A percentile compares a stretch with the other conserved stretches of the same genome.
Conservation (phyloP, 306 rosid genomes). For the Adenanthera pavonina region DNA sequence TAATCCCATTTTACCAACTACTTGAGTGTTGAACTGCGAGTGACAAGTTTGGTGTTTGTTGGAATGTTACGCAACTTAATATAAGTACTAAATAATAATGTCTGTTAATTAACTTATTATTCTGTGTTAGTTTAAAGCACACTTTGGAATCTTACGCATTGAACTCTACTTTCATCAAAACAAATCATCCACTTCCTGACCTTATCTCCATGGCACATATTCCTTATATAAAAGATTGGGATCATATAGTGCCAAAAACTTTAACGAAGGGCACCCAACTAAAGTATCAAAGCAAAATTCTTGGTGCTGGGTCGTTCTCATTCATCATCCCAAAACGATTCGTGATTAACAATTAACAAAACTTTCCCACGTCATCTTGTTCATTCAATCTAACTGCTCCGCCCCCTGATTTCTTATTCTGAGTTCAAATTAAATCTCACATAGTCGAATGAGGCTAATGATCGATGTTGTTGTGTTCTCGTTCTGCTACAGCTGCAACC, state of each 20-base stretch:
- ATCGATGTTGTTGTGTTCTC: background rate
- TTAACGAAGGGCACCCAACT: background rate
- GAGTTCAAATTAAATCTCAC: background rate
- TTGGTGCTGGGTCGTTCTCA: slow-evolving; percentile 13
- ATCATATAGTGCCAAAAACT: background rate
- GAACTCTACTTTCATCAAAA: slow-evolving; percentile 1
- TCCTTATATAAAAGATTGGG: background rate
- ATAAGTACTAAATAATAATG: background rate
- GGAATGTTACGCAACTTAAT: background rate
- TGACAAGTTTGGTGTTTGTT: background rate
- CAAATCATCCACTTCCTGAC: slow-evolving; percentile 32
- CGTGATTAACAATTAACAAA: background rate
- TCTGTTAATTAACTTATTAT: background rate
- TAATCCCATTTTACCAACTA: background rate
- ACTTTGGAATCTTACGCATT: slow-evolving; percentile 39
- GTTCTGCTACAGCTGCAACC: slow-evolving; percentile 63
- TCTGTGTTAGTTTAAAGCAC: background rate
- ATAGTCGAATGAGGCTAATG: no score
- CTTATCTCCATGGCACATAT: slow-evolving; percentile 22
- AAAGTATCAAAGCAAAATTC: slow-evolving; percentile 26
- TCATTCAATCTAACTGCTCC: background rate
- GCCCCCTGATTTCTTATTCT: background rate
- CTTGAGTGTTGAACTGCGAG: background rate
- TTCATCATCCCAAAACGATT: background rate
- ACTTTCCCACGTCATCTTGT: background rate